Base-by-base conservation (phyloP, 208 protist species). In the Acanthamoeba royreba region DNA sequence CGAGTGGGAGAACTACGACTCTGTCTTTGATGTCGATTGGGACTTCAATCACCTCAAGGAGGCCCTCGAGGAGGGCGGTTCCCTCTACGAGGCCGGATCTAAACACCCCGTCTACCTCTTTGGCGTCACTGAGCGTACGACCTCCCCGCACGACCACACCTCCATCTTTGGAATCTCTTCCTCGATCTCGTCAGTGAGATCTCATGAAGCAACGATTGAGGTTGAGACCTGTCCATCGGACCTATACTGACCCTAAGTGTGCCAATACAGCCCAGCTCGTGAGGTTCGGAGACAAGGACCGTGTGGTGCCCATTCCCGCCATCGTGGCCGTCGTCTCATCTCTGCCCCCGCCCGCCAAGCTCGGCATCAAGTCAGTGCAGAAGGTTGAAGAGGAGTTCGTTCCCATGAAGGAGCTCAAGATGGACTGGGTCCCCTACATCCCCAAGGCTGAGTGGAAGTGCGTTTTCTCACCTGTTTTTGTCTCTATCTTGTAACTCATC, bases 381-480 rank as follows among this genome's bases (percentile, higher is more conserved):
- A 95, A 92, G 89, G 35, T 52, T 1, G 61, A 93, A 28, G 93
- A 95, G 40, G 89, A 95, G 46, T 94, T 93, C 45, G 43, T 95
- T 2, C 90, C 81, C 47, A 95, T 95, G 93, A 93, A 90, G 22
- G 43, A 93, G 43, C 55, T 95, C 19, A 95, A 95, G 72, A 95
- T 95, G 93, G 58, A 79, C 72, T 95, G 88, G 88, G 45, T 90
- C 31, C 93, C 93, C 55, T 92, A 87, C 83, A 92, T 94, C 31
- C 93, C 93, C 72, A 92, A 72, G 52, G 3, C 38, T 8, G 58
- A 31, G 40, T 92, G 87, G 87, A 92, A 58, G 87, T 92, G 40
- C 42, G 52, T 79, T 42, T 4, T 33, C n/a, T 5, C 49, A 5
- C n/a, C 52, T 40, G n/a, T n/a, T n/a, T n/a, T n/a, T n/a, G n/a